These are phyloP conservation scores for Corrigiola litoralis DNA, from an alignment of 179 eudicot species.

Conservation along the genomic window DNA sequence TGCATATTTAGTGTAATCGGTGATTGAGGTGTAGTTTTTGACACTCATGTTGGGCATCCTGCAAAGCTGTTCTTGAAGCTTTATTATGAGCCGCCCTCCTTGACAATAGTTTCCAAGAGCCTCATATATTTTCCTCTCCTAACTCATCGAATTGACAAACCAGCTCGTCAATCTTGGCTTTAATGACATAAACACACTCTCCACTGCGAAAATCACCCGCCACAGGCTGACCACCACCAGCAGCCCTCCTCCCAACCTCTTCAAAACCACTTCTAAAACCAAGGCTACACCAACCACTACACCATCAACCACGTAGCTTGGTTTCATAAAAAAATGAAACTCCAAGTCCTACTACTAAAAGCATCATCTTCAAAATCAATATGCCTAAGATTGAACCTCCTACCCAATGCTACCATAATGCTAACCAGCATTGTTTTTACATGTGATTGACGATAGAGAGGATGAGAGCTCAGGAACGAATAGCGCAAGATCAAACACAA, in stretches of 20 bases:
- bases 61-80: slow-evolving; percentile 2
- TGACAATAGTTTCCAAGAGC: slow-evolving; percentile 5
- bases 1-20: no score
- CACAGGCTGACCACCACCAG: slow-evolving; percentile 46
- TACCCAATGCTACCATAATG: slow-evolving; percentile 41
- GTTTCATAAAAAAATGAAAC: slow-evolving; percentile 29
- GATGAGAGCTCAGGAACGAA: slow-evolving; percentile 35
- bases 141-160: slow-evolving; percentile 16
- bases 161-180: slow-evolving; percentile 36
- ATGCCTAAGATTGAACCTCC: slow-evolving; percentile 34
- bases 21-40: no score
- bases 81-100: slow-evolving; percentile 2
- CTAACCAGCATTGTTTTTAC: slow-evolving; percentile 4
- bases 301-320: slow-evolving; percentile 39
- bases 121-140: slow-evolving; percentile 19
- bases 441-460: slow-evolving; percentile 16
- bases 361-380: slow-evolving; percentile 20
- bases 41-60: no score
- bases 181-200: slow-evolving; percentile 42
- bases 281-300: slow-evolving; percentile 36
- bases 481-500: slow-evolving; percentile 29
- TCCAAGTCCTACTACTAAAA: slow-evolving; percentile 32
- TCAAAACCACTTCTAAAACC: slow-evolving; percentile 36
- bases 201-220: slow-evolving; percentile 44
- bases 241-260: slow-evolving; percentile 42